These are phyloP conservation scores for Onygenales sp. DNA, from an alignment of 2,329 filamentous ascomycete species.

Conservation along the genomic window DNA sequence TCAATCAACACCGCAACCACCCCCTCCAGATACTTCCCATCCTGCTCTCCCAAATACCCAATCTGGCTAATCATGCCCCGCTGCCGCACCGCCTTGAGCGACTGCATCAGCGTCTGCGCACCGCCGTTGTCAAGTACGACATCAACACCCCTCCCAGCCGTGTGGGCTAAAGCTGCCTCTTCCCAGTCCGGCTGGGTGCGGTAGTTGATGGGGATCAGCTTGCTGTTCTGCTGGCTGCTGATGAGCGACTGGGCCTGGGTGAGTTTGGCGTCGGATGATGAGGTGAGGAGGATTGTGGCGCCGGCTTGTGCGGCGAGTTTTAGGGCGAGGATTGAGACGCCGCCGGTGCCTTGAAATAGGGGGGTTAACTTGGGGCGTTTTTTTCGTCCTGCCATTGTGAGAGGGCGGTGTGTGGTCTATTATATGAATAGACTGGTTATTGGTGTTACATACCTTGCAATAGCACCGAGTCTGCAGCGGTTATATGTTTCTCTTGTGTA, in stretches of 20 bases:
- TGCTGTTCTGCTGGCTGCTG: constrained; percentile 4
- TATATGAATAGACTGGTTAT: background rate
- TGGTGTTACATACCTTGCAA: constrained; percentile 30
- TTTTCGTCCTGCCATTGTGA: no score
- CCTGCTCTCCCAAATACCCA: constrained; percentile 29
- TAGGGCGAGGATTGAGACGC: constrained; percentile 26
- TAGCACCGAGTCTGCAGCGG: constrained; percentile 20
- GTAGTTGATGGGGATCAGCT: constrained; percentile 25
- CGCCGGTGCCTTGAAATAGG: constrained; percentile 21
- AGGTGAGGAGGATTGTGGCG: constrained; percentile 28
- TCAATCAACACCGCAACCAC: constrained; percentile 30
- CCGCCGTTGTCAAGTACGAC: constrained; percentile 34
- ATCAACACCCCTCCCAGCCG: constrained; percentile 25
- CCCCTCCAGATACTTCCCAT: constrained; percentile 22
- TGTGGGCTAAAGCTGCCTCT: constrained; percentile 24
- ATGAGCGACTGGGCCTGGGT: constrained; percentile 18
- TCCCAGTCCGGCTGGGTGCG: constrained; percentile 20
- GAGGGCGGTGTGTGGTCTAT: background rate
- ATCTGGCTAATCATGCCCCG: constrained; percentile 36
- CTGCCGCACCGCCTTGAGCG: constrained; percentile 31
- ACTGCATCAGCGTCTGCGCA: constrained; percentile 27
- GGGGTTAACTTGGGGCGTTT: no score
- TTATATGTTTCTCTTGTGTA: constrained; percentile 29
- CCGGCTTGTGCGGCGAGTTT: constrained; percentile 25
- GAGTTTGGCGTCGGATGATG: constrained; percentile 28